Evolutionary conservation across 2,329 filamentous ascomycete genomes (phyloP).

Genomic region (Xylaria sp.): DNA sequence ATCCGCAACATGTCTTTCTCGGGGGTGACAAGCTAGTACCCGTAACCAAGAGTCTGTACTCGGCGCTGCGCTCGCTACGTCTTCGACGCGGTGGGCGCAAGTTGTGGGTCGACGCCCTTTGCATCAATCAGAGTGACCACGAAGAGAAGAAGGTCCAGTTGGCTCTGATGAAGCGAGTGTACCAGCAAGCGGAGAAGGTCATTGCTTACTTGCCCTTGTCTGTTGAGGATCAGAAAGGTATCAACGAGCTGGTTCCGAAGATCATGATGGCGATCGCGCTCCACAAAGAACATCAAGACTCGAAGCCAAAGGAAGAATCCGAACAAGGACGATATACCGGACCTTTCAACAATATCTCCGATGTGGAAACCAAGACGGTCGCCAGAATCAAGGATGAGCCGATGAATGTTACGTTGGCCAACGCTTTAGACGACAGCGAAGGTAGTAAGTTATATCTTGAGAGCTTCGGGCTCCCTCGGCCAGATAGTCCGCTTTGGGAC

Average conservation of each 20-base stretch:
- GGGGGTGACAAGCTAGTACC: constrained; percentile 7
- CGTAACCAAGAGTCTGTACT: constrained; percentile 26
- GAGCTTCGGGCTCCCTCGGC: constrained; percentile 26
- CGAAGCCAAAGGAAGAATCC: neutral
- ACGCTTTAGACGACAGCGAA: neutral
- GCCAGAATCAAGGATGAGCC: constrained; percentile 7
- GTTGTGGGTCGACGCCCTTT: constrained; percentile 33
- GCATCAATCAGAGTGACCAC: constrained; percentile 27
- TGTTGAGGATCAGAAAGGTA: constrained; percentile 13
- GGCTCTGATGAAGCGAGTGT: constrained; percentile 24
- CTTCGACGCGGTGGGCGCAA: constrained; percentile 12
- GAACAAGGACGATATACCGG: neutral
- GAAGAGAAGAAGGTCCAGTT: constrained; percentile 31
- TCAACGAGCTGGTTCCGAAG: constrained; percentile 23
- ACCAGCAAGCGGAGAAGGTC: constrained; percentile 28
- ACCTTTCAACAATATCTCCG: constrained; percentile 17
- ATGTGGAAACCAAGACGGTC: constrained; percentile 12
- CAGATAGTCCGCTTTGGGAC: constrained; percentile 28
- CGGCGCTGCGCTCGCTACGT: constrained; percentile 28
- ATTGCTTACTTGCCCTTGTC: constrained; percentile 26
- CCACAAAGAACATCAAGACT: constrained; percentile 2
- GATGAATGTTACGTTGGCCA: constrained; percentile 1
- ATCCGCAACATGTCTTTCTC: constrained; percentile 25
- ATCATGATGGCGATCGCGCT: constrained; percentile 11
- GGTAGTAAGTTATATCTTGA: constrained; percentile 24